Evolutionary conservation across 129 eudicot species (phyloP), one percentile per base, ranked within the genome.

Genomic region (Arctium lappa): DNA sequence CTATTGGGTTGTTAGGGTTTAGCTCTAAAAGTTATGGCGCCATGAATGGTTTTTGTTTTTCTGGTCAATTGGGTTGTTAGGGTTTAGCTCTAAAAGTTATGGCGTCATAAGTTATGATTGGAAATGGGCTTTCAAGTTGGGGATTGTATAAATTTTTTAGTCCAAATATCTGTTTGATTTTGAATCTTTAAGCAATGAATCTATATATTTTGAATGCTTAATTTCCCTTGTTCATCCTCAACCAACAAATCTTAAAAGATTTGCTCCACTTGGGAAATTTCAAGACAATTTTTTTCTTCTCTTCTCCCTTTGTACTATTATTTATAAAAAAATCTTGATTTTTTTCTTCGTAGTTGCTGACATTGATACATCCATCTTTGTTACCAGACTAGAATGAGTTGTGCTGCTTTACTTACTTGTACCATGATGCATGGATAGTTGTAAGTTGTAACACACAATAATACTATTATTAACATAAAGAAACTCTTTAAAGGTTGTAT

Each of bases 11-110:
- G 97, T 22, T 93, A 87, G 97, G 95, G 79, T 93, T 93, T 82
- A 93, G 90, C 83, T 93, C 95, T 8, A 93, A 88, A 80, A 85
- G 97, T 18, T 93, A 93, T 31, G 97, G 97, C 2, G 95, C 97
- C 79, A 80, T 91, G 88, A 93, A 89, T 83, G 94, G 97, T 0
- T 89, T 93, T 48, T 60, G 97, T 93, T 7, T 90, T 92, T 94
- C 33, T 90, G 90, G 89, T 22, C 27, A 22, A 22, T 22, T 22
- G 27, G 27, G 27, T 22, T 22, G 27, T 22, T 22, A 22, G 27
- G 27, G 27, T 22, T 22, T 22, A 22, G 27, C 27, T 22, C 27
- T 22, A 22, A 22, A 22, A 22, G 27, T 22, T 22, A 22, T 22
- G 27, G 27, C 27, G 27, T 22, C 27, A 22, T 92, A 88, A 89